These are phyloP conservation scores for Butyriboletus loyo DNA, from an alignment of 768 basidiomycete genomes.

Conservation along the genomic window DNA sequence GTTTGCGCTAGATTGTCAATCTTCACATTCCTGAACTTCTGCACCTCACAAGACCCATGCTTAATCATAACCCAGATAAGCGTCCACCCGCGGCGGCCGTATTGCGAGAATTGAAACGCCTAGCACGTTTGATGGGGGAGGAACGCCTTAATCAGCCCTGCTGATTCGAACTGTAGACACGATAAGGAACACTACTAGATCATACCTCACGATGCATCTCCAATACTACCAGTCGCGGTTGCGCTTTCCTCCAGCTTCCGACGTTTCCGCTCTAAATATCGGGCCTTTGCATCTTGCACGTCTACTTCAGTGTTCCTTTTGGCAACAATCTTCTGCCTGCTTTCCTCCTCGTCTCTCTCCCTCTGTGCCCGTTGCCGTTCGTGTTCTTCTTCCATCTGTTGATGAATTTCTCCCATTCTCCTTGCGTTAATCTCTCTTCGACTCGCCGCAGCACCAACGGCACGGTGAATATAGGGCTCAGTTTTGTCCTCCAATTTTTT, in stretches of 20 bases:
- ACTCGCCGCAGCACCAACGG: constrained; percentile 80
- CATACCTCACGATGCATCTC: constrained; percentile 10
- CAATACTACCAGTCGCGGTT: background rate
- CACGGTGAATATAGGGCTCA: constrained; percentile 57
- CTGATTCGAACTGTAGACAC: background rate
- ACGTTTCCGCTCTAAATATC: constrained; percentile 79
- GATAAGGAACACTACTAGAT: background rate
- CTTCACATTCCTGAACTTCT: constrained; percentile 59
- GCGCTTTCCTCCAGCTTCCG: constrained; percentile 56
- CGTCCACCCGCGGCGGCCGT: constrained; percentile 52
- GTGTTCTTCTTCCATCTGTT: constrained; percentile 76
- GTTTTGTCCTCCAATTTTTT: constrained; percentile 25
- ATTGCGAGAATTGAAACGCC: constrained; percentile 49
- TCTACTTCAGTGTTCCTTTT: constrained; percentile 76
- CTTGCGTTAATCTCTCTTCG: constrained; percentile 82
- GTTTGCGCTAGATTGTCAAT: constrained; percentile 46
- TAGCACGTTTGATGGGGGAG: constrained; percentile 42
- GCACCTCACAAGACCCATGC: constrained; percentile 56
- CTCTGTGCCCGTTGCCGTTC: constrained; percentile 55
- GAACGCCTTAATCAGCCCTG: constrained; percentile 28
- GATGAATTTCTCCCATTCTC: constrained; percentile 69
- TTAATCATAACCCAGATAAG: constrained; percentile 46
- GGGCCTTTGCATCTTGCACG: constrained; percentile 68
- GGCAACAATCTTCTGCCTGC: constrained; percentile 60
- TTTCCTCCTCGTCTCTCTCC: constrained; percentile 59